These are phyloP conservation scores for Populus hybrid DNA, from an alignment of 441 rosid genomes.

Conservation along the genomic window DNA sequence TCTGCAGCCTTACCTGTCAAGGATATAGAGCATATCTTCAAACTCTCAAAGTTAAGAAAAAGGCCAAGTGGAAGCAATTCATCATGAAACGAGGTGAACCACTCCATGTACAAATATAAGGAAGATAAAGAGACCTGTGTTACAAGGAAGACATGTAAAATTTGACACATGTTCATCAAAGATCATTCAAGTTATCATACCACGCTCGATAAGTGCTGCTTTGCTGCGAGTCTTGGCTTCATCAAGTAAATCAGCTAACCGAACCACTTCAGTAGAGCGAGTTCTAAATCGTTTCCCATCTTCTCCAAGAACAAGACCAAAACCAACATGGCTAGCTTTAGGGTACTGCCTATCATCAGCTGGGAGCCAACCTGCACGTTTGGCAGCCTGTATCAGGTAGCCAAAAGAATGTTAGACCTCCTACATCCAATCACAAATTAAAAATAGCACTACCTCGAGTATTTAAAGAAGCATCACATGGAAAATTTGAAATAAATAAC, in stretches of 20 bases:
- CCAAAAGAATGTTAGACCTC: slow-evolving; percentile 14
- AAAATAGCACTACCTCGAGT: neutral
- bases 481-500: neutral
- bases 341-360: slow-evolving; percentile 47
- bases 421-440: slow-evolving; percentile 4
- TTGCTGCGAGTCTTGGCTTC: slow-evolving; percentile 85
- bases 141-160: neutral
- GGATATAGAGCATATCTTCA: slow-evolving; percentile 8
- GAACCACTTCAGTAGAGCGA: slow-evolving; percentile 77
- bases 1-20: slow-evolving; percentile 74
- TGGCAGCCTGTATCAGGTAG: slow-evolving; percentile 65
- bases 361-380: slow-evolving; percentile 83
- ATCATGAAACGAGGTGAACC: neutral
- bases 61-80: neutral
- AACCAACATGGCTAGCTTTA: slow-evolving; percentile 74
- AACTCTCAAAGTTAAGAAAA: neutral
- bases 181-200: slow-evolving; percentile 36
- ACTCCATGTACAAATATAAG: neutral
- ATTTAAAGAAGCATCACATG: neutral
- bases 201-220: slow-evolving; percentile 70
- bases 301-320: slow-evolving; percentile 90
- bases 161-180: slow-evolving; percentile 7
- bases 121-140: neutral
- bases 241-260: slow-evolving; percentile 88
- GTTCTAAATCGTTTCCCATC: slow-evolving; percentile 94